A percentile compares a stretch with the other conserved stretches of the same genome.
phyloP scores from a whole-genome alignment of 192 early-diverging fungal genomes.

The Coemansia sp. region DNA sequence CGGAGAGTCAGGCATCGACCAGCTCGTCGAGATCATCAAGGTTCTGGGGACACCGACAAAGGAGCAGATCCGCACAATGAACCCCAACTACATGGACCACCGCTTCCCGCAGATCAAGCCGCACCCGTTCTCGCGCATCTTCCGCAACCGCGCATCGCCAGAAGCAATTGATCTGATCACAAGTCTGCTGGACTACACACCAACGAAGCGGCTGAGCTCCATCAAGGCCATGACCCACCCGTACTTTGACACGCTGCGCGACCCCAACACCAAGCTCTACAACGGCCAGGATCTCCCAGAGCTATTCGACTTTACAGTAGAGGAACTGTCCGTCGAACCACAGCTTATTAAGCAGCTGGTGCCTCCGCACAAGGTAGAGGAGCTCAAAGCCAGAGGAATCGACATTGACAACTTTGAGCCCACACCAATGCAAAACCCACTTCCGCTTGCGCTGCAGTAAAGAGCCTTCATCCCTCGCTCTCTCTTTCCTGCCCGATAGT shows the following conservation, averaged over 20 bases:
- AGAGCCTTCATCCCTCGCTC: neutral
- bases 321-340: conserved; percentile 87
- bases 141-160: conserved; percentile 76
- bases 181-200: conserved; percentile 89
- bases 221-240: conserved; percentile 90
- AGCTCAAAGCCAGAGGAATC: conserved; percentile 38
- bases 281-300: conserved; percentile 82
- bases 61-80: conserved; percentile 97
- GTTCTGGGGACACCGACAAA: conserved; percentile 93
- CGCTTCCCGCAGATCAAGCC: conserved; percentile 98
- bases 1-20: conserved; percentile 96
- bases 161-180: conserved; percentile 88
- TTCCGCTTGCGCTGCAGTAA: conserved; percentile 50
- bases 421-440: conserved; percentile 41
- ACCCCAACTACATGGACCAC: conserved; percentile 97
- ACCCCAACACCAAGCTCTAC: conserved; percentile 76
- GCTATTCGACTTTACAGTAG: conserved; percentile 85
- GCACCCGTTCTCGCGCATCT: conserved; percentile 83
- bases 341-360: conserved; percentile 76
- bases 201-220: conserved; percentile 73
- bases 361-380: conserved; percentile 65
- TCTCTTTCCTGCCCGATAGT: neutral
- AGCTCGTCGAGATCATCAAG: conserved; percentile 99
- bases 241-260: conserved; percentile 97
- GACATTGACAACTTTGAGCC: conserved; percentile 52